Conservation (phyloP, 768 basidiomycete genomes). For the Hypholoma sublateritium region DNA sequence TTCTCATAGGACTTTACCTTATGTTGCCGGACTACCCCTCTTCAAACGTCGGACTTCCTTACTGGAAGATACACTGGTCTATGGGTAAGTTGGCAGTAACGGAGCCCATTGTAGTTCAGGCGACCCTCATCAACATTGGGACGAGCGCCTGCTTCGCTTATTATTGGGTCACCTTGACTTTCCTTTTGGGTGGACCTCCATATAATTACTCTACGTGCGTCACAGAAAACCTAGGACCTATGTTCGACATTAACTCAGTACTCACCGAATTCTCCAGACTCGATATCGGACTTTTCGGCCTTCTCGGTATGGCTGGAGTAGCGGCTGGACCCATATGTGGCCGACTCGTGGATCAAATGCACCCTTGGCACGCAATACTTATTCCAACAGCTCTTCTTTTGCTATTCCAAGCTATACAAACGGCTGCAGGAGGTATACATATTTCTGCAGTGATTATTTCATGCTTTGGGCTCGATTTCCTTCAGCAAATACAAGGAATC, state of each 20-base stretch:
- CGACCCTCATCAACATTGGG: conserved; percentile 56
- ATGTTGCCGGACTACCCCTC: conserved; percentile 79
- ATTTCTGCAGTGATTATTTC: conserved; percentile 60
- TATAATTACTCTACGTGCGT: conserved; percentile 74
- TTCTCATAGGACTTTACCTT: conserved; percentile 59
- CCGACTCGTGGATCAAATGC: conserved; percentile 54
- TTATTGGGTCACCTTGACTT: conserved; percentile 79
- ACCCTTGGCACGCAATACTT: conserved; percentile 66
- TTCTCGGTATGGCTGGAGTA: conserved; percentile 60
- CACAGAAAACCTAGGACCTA: not conserved
- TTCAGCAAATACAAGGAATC: conserved; percentile 63
- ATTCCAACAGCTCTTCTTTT: conserved; percentile 43
- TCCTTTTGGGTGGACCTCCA: conserved; percentile 72
- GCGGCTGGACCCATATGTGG: conserved; percentile 60
- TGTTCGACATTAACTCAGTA: not conserved
- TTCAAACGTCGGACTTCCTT: conserved; percentile 61
- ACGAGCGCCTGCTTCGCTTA: conserved; percentile 59
- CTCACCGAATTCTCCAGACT: conserved; percentile 16
- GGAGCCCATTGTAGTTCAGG: conserved; percentile 75
- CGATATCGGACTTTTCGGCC: conserved; percentile 62
- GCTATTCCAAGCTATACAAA: conserved; percentile 52
- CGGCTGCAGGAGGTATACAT: conserved; percentile 56
- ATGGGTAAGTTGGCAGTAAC: conserved; percentile 75
- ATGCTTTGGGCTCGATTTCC: conserved; percentile 59
- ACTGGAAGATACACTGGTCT: conserved; percentile 64